These are phyloP conservation scores for Penicillium sclerotigenum DNA, from an alignment of 2,329 filamentous ascomycete species.

Conservation along the genomic window DNA sequence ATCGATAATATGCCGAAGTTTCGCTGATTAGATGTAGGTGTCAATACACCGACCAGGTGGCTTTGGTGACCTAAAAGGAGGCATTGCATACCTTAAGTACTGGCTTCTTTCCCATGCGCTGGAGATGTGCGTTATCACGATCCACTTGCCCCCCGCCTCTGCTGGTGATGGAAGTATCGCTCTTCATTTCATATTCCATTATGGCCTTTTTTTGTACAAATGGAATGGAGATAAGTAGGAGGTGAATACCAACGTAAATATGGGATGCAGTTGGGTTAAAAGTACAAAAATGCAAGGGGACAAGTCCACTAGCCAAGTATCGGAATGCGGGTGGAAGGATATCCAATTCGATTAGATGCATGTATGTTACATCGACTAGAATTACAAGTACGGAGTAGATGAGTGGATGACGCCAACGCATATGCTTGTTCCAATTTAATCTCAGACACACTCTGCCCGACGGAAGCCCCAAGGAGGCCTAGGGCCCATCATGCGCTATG, in stretches of 20 bases:
- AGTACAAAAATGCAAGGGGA: background rate
- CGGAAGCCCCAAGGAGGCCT: background rate
- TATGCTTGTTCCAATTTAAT: background rate
- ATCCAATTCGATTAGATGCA: background rate
- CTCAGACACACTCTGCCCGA: background rate
- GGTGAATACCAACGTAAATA: background rate
- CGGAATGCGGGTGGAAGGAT: background rate
- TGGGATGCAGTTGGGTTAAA: background rate
- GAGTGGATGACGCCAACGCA: background rate
- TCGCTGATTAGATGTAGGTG: constrained; percentile 22
- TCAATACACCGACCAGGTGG: background rate
- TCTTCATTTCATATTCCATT: background rate
- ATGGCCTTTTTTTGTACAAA: background rate
- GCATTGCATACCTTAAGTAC: background rate
- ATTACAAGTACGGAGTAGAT: too few relatives aligned
- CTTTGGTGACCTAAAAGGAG: background rate
- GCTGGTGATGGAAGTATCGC: background rate
- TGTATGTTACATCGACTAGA: background rate
- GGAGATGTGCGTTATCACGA: constrained; percentile 2
- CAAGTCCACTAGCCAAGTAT: background rate
- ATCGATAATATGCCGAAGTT: constrained; percentile 41
- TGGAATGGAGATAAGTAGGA: background rate
- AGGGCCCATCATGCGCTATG: background rate
- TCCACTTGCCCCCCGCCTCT: background rate
- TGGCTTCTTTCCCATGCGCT: constrained; percentile 8